Percentiles rank a stretch among this genome's conserved stretches.
Evolutionary conservation across 495 filamentous ascomycete genomes (phyloP).

Genomic region (Thermothielavioides terrestris): DNA sequence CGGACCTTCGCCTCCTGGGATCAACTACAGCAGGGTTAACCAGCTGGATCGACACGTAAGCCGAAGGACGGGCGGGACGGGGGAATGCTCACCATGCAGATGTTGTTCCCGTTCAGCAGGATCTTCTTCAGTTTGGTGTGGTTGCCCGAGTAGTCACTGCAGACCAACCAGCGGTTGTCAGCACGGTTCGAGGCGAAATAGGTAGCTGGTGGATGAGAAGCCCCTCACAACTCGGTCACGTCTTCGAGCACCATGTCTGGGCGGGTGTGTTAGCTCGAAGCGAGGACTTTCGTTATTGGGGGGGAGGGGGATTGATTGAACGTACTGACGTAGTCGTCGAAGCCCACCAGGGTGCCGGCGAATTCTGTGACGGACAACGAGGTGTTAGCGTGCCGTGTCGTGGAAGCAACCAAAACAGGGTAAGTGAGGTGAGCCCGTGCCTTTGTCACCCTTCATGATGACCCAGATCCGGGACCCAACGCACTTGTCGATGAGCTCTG

Average conservation of each 20-base stretch:
- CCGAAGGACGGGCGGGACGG: not conserved
- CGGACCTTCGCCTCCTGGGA: conserved; percentile 80
- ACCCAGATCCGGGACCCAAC: conserved; percentile 97
- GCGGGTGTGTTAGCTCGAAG: not conserved
- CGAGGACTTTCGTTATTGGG: no score
- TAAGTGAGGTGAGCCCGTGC: conserved; percentile 31
- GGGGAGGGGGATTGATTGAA: conserved; percentile 21
- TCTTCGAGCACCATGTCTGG: conserved; percentile 96
- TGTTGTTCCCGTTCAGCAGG: conserved; percentile 94
- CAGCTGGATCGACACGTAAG: no score
- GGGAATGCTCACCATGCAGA: conserved; percentile 75
- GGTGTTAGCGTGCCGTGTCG: not conserved
- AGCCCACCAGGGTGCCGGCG: conserved; percentile 83
- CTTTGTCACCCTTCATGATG: conserved; percentile 98
- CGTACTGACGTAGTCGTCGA: conserved; percentile 99
- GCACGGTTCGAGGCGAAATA: not conserved
- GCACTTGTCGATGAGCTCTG: conserved; percentile 98
- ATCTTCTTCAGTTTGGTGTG: conserved; percentile 87
- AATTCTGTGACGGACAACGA: conserved; percentile 56
- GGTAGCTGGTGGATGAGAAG: not conserved
- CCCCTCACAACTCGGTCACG: conserved; percentile 95
- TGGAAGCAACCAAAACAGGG: not conserved
- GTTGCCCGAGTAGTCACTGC: conserved; percentile 78
- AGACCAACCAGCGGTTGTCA: not conserved
- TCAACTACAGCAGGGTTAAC: conserved; percentile 51